A percentile compares a stretch with the other conserved stretches of the same genome.
phyloP scores from a whole-genome alignment of 176 grass and related monocot genomes.

The Canna indica region DNA sequence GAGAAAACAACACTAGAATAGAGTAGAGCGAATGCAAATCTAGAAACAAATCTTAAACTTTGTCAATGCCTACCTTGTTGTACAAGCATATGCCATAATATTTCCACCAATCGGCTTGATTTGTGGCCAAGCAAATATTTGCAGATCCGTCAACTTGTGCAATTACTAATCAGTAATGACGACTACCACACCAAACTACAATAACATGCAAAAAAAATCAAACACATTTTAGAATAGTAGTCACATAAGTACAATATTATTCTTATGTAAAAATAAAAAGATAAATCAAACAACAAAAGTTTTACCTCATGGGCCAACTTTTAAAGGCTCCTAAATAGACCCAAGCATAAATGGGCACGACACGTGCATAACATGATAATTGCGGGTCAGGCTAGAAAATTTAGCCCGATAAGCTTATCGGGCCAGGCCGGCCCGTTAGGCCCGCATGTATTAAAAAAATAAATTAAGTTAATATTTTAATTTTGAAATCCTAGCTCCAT shows the following conservation, averaged over 20 bases:
- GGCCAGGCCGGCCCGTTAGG: too few relatives aligned
- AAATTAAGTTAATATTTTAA: too few relatives aligned
- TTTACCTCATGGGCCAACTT: constrained; percentile 81
- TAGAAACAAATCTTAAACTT: neutral
- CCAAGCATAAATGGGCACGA: too few relatives aligned
- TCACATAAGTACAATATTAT: neutral
- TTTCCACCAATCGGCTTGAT: constrained; percentile 86
- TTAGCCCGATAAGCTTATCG: too few relatives aligned
- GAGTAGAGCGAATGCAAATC: neutral
- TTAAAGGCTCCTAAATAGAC: constrained; percentile 86
- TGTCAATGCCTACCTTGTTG: constrained; percentile 46
- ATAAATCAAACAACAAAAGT: neutral
- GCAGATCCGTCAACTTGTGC: constrained; percentile 96
- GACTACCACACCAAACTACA: constrained; percentile 88
- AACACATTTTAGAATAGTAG: neutral
- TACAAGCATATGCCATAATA: constrained; percentile 95
- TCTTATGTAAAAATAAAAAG: neutral
- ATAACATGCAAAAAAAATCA: constrained; percentile 4
- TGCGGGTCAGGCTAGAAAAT: too few relatives aligned
- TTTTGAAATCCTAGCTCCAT: too few relatives aligned
- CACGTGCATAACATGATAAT: too few relatives aligned
- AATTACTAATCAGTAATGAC: constrained; percentile 97
- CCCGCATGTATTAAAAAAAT: too few relatives aligned
- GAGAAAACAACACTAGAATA: neutral
- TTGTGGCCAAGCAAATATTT: constrained; percentile 83